phyloP scores from a whole-genome alignment of 345 rosid genomes.

The Populus davidiana region DNA sequence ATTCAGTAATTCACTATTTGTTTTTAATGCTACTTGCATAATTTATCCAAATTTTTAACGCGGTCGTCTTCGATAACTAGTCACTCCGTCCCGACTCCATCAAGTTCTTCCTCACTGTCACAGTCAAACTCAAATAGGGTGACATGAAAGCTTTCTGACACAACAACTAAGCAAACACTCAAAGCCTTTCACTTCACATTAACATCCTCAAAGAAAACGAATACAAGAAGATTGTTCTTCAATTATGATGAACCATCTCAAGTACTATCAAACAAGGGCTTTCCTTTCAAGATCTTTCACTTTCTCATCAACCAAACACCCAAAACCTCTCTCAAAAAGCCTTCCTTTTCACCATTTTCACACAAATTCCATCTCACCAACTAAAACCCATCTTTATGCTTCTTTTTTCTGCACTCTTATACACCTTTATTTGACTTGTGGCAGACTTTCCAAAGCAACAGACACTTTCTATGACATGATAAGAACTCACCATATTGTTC shows the following conservation, averaged over 20 bases:
- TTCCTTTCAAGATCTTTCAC: neutral
- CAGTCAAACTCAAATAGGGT: neutral
- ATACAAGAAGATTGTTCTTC: neutral
- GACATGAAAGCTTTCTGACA: neutral
- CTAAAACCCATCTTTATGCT: slow-evolving; percentile 36
- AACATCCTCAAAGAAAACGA: neutral
- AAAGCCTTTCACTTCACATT: neutral
- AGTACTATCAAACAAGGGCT: neutral
- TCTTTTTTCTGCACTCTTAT: slow-evolving; percentile 71
- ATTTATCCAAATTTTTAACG: too few relatives aligned
- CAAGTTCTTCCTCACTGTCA: neutral
- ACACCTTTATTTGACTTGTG: slow-evolving; percentile 57
- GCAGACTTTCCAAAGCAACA: slow-evolving; percentile 56
- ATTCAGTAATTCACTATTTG: too few relatives aligned
- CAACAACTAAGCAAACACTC: neutral
- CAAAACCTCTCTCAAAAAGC: neutral
- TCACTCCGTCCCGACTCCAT: too few relatives aligned
- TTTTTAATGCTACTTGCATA: too few relatives aligned
- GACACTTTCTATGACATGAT: slow-evolving; percentile 62
- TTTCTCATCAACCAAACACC: slow-evolving; percentile 8
- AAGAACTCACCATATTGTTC: slow-evolving; percentile 38
- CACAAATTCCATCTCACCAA: neutral
- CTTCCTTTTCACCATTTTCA: neutral
- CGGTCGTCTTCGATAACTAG: too few relatives aligned
- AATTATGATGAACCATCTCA: slow-evolving; percentile 14